Percentiles rank a stretch among this genome's conserved stretches.
Conservation (phyloP, 2,329 filamentous ascomycete genomes). For the Ilyonectria destructans region DNA sequence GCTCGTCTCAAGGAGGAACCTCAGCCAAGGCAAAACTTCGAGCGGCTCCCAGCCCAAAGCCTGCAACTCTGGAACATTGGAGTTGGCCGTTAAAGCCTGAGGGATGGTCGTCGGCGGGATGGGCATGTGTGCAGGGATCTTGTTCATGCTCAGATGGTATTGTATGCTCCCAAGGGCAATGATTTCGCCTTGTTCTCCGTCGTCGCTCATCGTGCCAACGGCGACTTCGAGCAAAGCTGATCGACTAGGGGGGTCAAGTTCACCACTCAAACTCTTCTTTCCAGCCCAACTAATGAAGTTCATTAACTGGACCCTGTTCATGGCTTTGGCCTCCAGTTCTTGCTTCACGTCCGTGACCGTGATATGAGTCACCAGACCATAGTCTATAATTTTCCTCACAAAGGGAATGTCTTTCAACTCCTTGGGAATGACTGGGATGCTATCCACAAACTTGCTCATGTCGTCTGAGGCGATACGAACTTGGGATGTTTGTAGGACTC, state of each 20-base stretch:
- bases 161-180: constrained; percentile 84
- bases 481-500: constrained; percentile 86
- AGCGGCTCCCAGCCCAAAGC: constrained; percentile 90
- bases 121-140: constrained; percentile 86
- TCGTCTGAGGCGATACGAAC: constrained; percentile 83
- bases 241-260: constrained; percentile 80
- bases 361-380: constrained; percentile 89
- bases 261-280: constrained; percentile 78
- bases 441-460: constrained; percentile 82
- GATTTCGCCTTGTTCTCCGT: constrained; percentile 77
- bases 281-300: constrained; percentile 91
- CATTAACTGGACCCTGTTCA: constrained; percentile 83
- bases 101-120: constrained; percentile 88
- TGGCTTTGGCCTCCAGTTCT: constrained; percentile 86
- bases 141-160: constrained; percentile 82
- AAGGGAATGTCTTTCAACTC: constrained; percentile 83
- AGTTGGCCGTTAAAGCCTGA: constrained; percentile 83
- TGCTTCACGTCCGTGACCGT: constrained; percentile 88
- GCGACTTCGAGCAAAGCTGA: constrained; percentile 84
- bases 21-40: constrained; percentile 88
- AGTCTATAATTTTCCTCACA: constrained; percentile 85
- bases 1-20: constrained; percentile 82
- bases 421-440: constrained; percentile 88
- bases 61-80: constrained; percentile 79
- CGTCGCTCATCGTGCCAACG: constrained; percentile 78